A percentile compares a stretch with the other conserved stretches of the same genome.
phyloP scores from a whole-genome alignment of 1,139 yeast genomes.

The Tardiomyces blankii region DNA sequence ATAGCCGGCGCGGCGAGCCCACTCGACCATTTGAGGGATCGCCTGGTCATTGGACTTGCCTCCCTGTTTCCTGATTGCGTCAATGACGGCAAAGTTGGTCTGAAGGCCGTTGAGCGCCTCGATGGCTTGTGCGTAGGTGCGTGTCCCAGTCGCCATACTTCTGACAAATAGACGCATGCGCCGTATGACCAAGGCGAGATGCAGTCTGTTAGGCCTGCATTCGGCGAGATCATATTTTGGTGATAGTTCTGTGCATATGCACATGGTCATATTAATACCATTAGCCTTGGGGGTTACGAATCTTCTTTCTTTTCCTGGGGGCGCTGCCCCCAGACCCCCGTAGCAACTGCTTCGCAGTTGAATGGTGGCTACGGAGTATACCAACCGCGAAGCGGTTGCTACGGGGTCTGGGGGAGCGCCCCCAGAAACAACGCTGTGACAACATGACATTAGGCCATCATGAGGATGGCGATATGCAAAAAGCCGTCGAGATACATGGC shows the following conservation, averaged over 20 bases:
- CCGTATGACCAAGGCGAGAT: no score
- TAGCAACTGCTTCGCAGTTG: not conserved
- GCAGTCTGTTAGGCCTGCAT: no score
- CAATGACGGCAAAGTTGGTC: constrained; percentile 82
- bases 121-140: constrained; percentile 40
- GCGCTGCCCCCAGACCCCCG: no score
- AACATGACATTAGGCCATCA: not conserved
- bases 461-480: constrained; percentile 37
- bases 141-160: not conserved
- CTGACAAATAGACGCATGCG: not conserved
- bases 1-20: constrained; percentile 83
- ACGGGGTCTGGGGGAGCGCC: no score
- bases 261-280: no score
- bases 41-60: constrained; percentile 57
- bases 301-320: no score
- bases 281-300: no score
- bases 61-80: constrained; percentile 68
- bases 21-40: constrained; percentile 82
- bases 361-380: no score
- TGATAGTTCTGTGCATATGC: no score
- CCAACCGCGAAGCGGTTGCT: no score
- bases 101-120: constrained; percentile 77
- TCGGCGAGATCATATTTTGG: no score
- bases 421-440: no score
- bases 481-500: constrained; percentile 67